A percentile compares a stretch with the other conserved stretches of the same genome.
Evolutionary conservation across 2,329 filamentous ascomycete genomes (phyloP).

Genomic region (Colletotrichum musae): DNA sequence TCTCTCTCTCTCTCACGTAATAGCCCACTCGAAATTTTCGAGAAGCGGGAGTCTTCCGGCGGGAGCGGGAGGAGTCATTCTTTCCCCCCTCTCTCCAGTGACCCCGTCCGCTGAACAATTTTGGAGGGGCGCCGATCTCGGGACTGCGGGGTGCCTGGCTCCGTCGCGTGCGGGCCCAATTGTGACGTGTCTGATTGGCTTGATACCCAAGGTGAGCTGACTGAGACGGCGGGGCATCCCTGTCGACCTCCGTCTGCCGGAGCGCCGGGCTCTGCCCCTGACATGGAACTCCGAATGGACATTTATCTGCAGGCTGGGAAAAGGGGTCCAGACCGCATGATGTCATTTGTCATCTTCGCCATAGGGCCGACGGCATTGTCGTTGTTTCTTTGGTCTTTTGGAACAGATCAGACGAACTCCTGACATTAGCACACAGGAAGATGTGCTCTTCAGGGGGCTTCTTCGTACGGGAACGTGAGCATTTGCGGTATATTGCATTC

Average conservation of each 20-base stretch:
- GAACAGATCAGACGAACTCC: background rate
- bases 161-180: background rate
- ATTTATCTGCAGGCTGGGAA: background rate
- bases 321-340: slow-evolving; percentile 8
- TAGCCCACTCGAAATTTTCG: slow-evolving; percentile 11
- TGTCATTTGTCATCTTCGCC: slow-evolving; percentile 2
- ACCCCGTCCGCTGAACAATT: slow-evolving; percentile 8
- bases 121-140: slow-evolving; percentile 38
- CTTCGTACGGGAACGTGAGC: background rate
- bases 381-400: background rate
- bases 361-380: background rate
- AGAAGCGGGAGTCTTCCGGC: background rate
- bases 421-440: background rate
- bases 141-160: slow-evolving; percentile 30
- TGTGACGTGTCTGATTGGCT: slow-evolving; percentile 10
- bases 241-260: slow-evolving; percentile 35
- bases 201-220: background rate
- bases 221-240: slow-evolving; percentile 23
- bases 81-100: background rate
- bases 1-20: slow-evolving; percentile 29
- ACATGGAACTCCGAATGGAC: background rate
- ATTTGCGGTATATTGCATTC: too few species aligned
- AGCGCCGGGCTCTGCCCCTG: background rate
- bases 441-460: background rate
- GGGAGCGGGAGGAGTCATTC: slow-evolving; percentile 24